Base-by-base conservation (phyloP, 257 asterid species). In the Eucommia ulmoides region DNA sequence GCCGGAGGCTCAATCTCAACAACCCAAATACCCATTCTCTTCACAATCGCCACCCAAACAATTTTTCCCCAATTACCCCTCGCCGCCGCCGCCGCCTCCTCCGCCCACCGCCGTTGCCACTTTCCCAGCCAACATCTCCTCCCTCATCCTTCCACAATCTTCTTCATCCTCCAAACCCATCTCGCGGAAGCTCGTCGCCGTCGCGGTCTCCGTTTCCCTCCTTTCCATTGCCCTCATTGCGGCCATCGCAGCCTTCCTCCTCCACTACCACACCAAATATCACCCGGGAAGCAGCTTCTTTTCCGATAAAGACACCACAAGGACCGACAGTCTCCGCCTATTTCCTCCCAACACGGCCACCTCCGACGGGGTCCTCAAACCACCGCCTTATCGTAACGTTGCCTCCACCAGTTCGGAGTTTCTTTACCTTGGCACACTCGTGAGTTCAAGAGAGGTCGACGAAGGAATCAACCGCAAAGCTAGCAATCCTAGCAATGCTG, bases 11-110 rank as follows among this genome's bases (percentile, higher is more conserved):
- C 45, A 38, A 14, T 14, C 2, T 2, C 45, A 38, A 15, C 45
- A 38, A 15, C 45, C 45, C 45, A 38, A 38, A 14, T 38, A 38
- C 45, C 45, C 45, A 38, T 38, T 38, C 45, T 38, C 45, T 38
- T 38, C 6, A 3, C 45, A 5, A 5, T 8, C 45, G 3, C 45
- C 45, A 6, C 45, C 45, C 16, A 38, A 38, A 15, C 45, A 12
- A 38, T 38, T 38, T 18, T 38, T 38, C 45, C 45, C 45, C 11
- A 8, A 8, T 38, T 38, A 38, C 45, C 45, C 45, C n/a, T 38
- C 45, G 3, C 45, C 45, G n/a, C 45, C 45, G n/a, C 45, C 45
- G 2, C 45, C 45, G 16, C 45, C 45, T 2, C 16, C 45, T 7
- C 10, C 45, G 16, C 7, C 5, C 45, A 38, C 45, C 2, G 5